Percentiles rank a stretch among this genome's conserved stretches.
Conservation (phyloP, 2,329 filamentous ascomycete genomes). For the Trichoderma endophyticum region DNA sequence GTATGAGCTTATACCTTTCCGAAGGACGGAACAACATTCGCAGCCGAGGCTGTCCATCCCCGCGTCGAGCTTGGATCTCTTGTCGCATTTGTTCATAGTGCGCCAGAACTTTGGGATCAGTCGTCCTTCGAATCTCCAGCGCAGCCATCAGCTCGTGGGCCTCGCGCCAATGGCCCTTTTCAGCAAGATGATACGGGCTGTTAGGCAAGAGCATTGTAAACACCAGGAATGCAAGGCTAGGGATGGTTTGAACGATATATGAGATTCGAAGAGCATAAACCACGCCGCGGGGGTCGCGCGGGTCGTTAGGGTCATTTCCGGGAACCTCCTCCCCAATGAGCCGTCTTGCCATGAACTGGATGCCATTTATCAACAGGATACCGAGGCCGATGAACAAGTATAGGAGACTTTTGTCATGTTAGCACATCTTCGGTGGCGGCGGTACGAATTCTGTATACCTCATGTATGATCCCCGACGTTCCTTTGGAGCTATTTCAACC, state of each 20-base stretch:
- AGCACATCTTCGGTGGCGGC: not conserved
- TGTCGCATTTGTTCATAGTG: slow-evolving; percentile 61
- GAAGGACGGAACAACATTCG: slow-evolving; percentile 46
- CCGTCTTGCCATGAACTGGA: slow-evolving; percentile 57
- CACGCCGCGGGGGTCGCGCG: slow-evolving; percentile 21
- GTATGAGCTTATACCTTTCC: slow-evolving; percentile 53
- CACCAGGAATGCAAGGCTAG: slow-evolving; percentile 51
- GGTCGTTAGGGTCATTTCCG: not conserved
- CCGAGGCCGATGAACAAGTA: slow-evolving; percentile 72
- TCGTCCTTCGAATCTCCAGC: slow-evolving; percentile 53
- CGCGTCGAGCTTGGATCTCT: slow-evolving; percentile 50
- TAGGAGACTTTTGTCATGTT: slow-evolving; percentile 43
- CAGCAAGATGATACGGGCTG: slow-evolving; percentile 68
- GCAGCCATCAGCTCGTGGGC: slow-evolving; percentile 55
- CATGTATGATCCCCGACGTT: slow-evolving; percentile 58
- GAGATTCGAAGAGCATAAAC: slow-evolving; percentile 57
- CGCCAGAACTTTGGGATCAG: slow-evolving; percentile 58
- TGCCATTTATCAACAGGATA: slow-evolving; percentile 64
- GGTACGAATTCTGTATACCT: slow-evolving; percentile 20
- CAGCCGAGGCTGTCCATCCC: slow-evolving; percentile 49
- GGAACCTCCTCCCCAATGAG: slow-evolving; percentile 51
- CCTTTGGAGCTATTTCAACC: slow-evolving; percentile 60
- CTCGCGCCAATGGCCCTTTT: slow-evolving; percentile 65
- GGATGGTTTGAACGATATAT: slow-evolving; percentile 59
- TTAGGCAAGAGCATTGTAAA: slow-evolving; percentile 57